These are phyloP conservation scores for Candida koratica DNA, from an alignment of 805 yeast genomes.

Conservation along the genomic window DNA sequence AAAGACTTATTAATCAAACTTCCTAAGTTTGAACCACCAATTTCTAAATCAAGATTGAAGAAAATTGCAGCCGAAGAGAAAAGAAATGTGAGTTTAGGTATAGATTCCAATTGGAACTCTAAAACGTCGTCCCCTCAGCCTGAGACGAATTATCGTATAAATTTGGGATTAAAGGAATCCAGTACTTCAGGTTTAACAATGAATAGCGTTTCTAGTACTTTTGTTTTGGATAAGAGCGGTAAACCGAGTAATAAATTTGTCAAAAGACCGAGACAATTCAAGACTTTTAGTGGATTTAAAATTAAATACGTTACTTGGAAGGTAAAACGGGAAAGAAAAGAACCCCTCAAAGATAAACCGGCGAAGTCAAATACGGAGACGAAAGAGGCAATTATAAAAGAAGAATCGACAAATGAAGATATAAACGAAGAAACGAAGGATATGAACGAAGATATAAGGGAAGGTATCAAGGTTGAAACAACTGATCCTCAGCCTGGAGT, in stretches of 20 bases:
- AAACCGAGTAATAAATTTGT: slow-evolving; percentile 32
- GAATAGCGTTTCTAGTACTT: slow-evolving; percentile 27
- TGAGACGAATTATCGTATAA: slow-evolving; percentile 25
- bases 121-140: slow-evolving; percentile 30
- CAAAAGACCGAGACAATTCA: slow-evolving; percentile 32
- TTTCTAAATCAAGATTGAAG: slow-evolving; percentile 29
- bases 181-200: slow-evolving; percentile 41
- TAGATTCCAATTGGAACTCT: slow-evolving; percentile 11
- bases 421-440: slow-evolving; percentile 2
- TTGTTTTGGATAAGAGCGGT: slow-evolving; percentile 34
- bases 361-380: slow-evolving; percentile 2
- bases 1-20: slow-evolving; percentile 27
- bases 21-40: slow-evolving; percentile 32
- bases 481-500: neutral
- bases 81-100: slow-evolving; percentile 14
- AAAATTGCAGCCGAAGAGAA: slow-evolving; percentile 29
- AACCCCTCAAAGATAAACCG: slow-evolving; percentile 3
- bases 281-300: slow-evolving; percentile 43
- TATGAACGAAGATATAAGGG: neutral
- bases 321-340: slow-evolving; percentile 14
- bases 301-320: slow-evolving; percentile 23
- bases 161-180: slow-evolving; percentile 37
- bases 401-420: slow-evolving; percentile 2
- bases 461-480: neutral
- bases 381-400: neutral